phyloP scores from a whole-genome alignment of 2,329 filamentous ascomycete species.

The Fusarium sublunatum region DNA sequence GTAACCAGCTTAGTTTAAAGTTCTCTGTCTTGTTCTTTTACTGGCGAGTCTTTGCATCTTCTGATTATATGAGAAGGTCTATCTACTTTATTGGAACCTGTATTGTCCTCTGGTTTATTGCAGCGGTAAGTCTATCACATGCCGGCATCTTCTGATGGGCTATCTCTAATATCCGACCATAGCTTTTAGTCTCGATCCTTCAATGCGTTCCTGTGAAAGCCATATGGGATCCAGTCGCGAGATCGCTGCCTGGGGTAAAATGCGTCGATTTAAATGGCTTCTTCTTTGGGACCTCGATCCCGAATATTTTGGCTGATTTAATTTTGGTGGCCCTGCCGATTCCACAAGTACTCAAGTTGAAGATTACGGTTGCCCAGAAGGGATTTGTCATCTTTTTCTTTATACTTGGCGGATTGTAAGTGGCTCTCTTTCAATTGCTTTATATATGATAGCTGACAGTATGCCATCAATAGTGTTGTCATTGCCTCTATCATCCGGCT shows the following conservation, averaged over 20 bases:
- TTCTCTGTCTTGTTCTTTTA: slow-evolving; percentile 2
- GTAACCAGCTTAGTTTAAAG: not conserved
- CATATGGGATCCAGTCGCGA: not conserved
- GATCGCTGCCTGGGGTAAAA: not conserved
- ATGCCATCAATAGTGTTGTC: not conserved
- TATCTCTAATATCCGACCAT: not conserved
- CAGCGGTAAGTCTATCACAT: not conserved
- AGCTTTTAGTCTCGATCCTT: not conserved
- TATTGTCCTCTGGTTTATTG: slow-evolving; percentile 4
- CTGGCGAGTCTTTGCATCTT: slow-evolving; percentile 4
- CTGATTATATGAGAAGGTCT: not conserved
- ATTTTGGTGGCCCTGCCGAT: not conserved
- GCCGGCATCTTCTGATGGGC: not conserved
- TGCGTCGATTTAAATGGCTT: slow-evolving; percentile 3
- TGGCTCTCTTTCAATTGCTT: not conserved
- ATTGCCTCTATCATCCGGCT: slow-evolving; percentile 5
- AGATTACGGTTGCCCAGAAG: not conserved
- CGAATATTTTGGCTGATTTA: not conserved
- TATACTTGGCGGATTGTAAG: slow-evolving; percentile 5
- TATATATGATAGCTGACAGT: not conserved
- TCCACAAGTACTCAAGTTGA: not conserved
- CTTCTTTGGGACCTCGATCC: slow-evolving; percentile 4
- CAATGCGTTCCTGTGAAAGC: slow-evolving; percentile 2
- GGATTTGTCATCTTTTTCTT: not conserved
- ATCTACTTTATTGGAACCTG: not conserved